Evolutionary conservation across 192 early-diverging fungal genomes (phyloP).

Genomic region (Geranomyces michiganensis): DNA sequence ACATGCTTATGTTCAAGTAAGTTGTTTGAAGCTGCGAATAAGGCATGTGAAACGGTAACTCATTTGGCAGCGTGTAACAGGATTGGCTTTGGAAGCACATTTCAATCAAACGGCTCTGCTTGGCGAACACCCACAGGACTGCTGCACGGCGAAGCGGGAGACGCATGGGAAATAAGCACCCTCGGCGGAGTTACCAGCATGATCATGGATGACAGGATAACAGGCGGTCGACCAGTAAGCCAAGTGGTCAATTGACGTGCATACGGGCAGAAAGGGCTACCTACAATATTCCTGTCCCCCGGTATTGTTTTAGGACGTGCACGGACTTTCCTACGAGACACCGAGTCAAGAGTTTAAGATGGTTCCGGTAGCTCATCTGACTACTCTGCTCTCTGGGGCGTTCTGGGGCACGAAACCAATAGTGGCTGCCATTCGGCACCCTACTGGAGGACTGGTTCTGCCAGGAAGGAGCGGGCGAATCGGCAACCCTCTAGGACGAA

Average conservation of each 20-base stretch:
- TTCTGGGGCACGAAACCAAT: background rate
- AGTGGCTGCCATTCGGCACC: background rate
- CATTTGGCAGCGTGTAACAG: too few species aligned
- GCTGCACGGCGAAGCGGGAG: background rate
- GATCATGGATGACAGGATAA: background rate
- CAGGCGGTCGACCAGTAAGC: background rate
- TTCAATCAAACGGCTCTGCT: background rate
- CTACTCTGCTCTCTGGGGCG: background rate
- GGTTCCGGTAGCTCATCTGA: background rate
- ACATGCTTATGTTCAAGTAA: background rate
- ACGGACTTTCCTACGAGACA: background rate
- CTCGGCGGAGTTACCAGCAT: background rate
- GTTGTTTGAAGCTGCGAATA: too few species aligned
- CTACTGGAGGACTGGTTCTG: background rate
- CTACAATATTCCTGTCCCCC: too few species aligned
- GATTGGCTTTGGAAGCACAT: background rate
- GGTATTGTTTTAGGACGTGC: background rate
- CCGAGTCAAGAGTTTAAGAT: background rate
- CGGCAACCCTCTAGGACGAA: background rate
- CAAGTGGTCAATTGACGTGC: background rate
- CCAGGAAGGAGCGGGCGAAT: background rate
- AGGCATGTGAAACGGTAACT: too few species aligned
- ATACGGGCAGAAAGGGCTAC: background rate
- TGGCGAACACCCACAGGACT: background rate
- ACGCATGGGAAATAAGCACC: background rate